Base-by-base conservation (phyloP, 176 grass and related monocot genomes). In the Olyra latifolia region DNA sequence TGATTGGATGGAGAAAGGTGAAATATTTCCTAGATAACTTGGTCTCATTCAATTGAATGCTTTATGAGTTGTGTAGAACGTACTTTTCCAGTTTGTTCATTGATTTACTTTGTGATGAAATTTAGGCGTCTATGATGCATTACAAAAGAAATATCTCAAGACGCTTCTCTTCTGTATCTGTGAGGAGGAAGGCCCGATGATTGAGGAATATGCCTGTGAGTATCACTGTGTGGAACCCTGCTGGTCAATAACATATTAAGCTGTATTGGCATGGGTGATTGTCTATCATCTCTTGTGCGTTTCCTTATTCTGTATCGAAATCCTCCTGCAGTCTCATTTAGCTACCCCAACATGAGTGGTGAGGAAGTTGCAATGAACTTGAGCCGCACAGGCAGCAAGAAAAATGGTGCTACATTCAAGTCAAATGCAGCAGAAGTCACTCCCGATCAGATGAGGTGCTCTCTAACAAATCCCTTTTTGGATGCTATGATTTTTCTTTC, bases 1-100 rank as follows among this genome's bases (percentile, higher is more conserved):
- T 29, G 92, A 95, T 77, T 99, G 96, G 96, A 99, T 99, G 96
- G 92, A 99, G 84, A 99, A 95, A 95, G 92, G 92, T 99, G 50
- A 92, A 62, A 80, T 73, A 57, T 59, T 65, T 55, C 61, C 17
- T 68, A 68, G 35, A 66, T 16, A 80, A 8, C 76, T 69, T 83
- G 25, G 39, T 24, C 69, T 41, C 66, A 64, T 62, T 57, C 57
- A 77, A 10, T 75, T 82, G 6, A 61, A 25, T 74, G 15, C 65
- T 67, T 57, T 50, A 30, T 54, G 17, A 46, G 40, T 77, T 45
- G 53, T 84, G 47, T 80, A 27, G 58, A 47, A 81, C 80, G 16
- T 57, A 12, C 19, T 24, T 79, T 75, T 75, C 53, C 42, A 12
- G 44, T 83, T 16, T 87, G n/a, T 74, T 84, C 62, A 39, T 79